phyloP scores from a whole-genome alignment of 768 basidiomycete species.

The Postia placenta region DNA sequence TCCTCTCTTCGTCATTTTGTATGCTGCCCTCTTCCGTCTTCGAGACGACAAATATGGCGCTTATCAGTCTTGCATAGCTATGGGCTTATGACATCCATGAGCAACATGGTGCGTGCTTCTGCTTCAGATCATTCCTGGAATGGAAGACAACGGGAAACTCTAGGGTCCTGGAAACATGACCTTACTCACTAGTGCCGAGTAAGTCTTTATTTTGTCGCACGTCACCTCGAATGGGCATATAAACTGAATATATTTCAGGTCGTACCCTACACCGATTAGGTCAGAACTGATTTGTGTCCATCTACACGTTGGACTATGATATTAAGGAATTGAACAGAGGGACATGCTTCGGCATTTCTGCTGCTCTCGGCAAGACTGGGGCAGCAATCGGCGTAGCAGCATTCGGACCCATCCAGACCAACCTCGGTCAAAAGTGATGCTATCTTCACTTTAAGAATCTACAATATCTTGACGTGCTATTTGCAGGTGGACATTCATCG shows the following conservation, averaged over 20 bases:
- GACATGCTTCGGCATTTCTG: conserved; percentile 49
- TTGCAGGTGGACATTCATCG: conserved; percentile 58
- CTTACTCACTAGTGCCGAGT: conserved; percentile 62
- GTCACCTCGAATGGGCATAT: not conserved
- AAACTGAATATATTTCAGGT: not conserved
- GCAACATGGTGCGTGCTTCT: conserved; percentile 43
- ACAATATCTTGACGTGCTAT: not conserved
- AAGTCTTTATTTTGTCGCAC: conserved; percentile 17
- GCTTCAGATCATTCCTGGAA: not conserved
- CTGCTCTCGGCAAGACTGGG: conserved; percentile 64
- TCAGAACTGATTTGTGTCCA: not conserved
- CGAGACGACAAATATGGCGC: not conserved
- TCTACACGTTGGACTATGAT: not conserved
- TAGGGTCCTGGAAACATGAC: conserved; percentile 74
- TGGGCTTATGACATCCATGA: conserved; percentile 66
- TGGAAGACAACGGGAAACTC: not conserved
- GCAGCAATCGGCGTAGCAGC: conserved; percentile 66
- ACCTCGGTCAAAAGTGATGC: conserved; percentile 53
- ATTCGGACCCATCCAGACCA: conserved; percentile 60
- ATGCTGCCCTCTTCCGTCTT: conserved; percentile 20
- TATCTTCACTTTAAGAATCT: not conserved
- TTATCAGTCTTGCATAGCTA: conserved; percentile 34
- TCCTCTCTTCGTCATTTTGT: conserved; percentile 66
- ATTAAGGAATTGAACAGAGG: conserved; percentile 32
- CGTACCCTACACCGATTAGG: conserved; percentile 2